Percentiles rank a stretch among this genome's conserved stretches.
Evolutionary conservation across 2,329 filamentous ascomycete genomes (phyloP).

Genomic region (Cladobotryum mycophilum): DNA sequence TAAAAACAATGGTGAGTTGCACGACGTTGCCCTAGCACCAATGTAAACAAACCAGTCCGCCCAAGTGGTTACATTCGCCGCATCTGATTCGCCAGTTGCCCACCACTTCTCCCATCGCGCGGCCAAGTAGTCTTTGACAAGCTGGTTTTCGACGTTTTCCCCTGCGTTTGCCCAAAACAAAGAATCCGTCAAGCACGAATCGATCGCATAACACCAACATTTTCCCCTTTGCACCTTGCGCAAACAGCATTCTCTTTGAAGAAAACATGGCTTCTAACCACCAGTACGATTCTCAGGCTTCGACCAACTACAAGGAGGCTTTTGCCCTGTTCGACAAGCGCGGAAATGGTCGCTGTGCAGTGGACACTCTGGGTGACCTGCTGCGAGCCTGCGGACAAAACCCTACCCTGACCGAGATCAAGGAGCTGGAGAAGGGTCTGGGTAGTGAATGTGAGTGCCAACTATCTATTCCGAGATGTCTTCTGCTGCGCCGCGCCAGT

Average conservation of each 20-base stretch:
- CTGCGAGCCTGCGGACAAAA: conserved; percentile 97
- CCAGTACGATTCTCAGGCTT: conserved; percentile 53
- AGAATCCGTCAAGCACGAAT: not conserved
- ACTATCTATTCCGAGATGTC: not conserved
- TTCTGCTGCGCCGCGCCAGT: not conserved
- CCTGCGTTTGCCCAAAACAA: not conserved
- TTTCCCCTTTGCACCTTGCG: not conserved
- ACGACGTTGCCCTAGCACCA: conserved; percentile 13
- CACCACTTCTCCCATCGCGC: not conserved
- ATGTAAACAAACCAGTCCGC: conserved; percentile 11
- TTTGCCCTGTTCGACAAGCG: conserved; percentile 99
- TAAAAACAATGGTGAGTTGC: conserved; percentile 14
- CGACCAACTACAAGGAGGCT: conserved; percentile 99
- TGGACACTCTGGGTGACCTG: conserved; percentile 85
- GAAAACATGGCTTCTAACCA: conserved; percentile 44
- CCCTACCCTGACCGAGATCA: conserved; percentile 87
- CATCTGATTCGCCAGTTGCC: conserved; percentile 8
- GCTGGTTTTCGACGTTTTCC: not conserved
- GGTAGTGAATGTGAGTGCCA: conserved; percentile 78
- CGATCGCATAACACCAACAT: not conserved
- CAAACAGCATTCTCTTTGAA: conserved; percentile 1
- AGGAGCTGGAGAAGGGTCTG: conserved; percentile 83
- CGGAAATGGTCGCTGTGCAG: conserved; percentile 83
- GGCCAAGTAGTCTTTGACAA: not conserved
- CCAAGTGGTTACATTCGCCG: conserved; percentile 2